A percentile compares a stretch with the other conserved stretches of the same genome.
Conservation (phyloP, 2,329 filamentous ascomycete genomes). For the Claviceps sp. region DNA sequence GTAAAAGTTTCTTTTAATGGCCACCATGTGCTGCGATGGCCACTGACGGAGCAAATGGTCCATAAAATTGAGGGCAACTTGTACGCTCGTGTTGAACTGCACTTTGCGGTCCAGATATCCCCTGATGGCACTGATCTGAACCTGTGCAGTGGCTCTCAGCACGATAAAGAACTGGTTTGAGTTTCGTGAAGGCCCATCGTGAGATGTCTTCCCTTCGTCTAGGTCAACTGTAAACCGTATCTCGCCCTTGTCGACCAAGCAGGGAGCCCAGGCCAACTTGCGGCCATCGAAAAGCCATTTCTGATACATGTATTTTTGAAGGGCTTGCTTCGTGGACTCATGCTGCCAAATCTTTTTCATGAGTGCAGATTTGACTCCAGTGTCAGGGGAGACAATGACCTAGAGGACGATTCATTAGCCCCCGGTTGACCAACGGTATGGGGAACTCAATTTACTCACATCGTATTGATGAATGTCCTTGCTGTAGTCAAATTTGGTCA, state of each 20-base stretch:
- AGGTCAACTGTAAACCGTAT: conserved; percentile 54
- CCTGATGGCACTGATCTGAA: conserved; percentile 54
- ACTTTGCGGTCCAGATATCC: conserved; percentile 50
- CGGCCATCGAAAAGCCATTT: conserved; percentile 69
- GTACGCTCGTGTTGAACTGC: conserved; percentile 50
- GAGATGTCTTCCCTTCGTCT: conserved; percentile 47
- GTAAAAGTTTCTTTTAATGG: conserved; percentile 79
- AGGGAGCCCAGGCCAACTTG: conserved; percentile 64
- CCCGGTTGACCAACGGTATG: neutral
- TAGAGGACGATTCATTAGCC: conserved; percentile 18
- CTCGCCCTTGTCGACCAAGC: conserved; percentile 30
- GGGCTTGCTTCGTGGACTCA: conserved; percentile 37
- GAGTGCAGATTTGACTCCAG: conserved; percentile 47
- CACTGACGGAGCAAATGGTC: conserved; percentile 77
- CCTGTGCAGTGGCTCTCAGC: conserved; percentile 49
- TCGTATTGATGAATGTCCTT: conserved; percentile 71
- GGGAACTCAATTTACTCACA: conserved; percentile 36
- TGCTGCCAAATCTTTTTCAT: conserved; percentile 69
- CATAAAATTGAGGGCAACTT: conserved; percentile 78
- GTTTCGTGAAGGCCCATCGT: conserved; percentile 17
- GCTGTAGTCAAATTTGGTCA: conserved; percentile 42
- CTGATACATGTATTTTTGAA: conserved; percentile 32
- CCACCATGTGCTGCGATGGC: conserved; percentile 53
- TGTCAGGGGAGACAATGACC: conserved; percentile 52
- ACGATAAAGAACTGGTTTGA: conserved; percentile 44